A percentile compares a stretch with the other conserved stretches of the same genome.
These are phyloP conservation scores for Alternaria tenuissima DNA, from an alignment of 2,329 filamentous ascomycete genomes.

Conservation along the genomic window DNA sequence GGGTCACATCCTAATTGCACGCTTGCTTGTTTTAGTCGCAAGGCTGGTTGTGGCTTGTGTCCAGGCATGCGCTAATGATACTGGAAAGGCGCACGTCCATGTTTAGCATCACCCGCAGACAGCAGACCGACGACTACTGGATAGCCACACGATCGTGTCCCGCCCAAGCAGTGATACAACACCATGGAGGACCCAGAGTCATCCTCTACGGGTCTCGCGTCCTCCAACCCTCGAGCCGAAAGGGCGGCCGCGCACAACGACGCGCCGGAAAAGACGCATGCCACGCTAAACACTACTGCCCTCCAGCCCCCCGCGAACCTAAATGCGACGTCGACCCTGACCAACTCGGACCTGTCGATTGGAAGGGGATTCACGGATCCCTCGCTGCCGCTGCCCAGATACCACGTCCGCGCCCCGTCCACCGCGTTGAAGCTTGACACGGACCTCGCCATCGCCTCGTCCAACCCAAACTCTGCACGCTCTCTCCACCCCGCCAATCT, in stretches of 20 bases:
- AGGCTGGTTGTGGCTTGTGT: slow-evolving; percentile 7
- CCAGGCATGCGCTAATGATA: slow-evolving; percentile 18
- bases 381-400: slow-evolving; percentile 22
- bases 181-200: slow-evolving; percentile 44
- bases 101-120: slow-evolving; percentile 23
- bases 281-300: slow-evolving; percentile 13
- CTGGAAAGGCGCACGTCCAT: slow-evolving; percentile 25
- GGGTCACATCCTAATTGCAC: neutral
- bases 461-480: slow-evolving; percentile 26
- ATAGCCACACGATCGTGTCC: slow-evolving; percentile 23
- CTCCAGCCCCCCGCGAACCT: slow-evolving; percentile 26
- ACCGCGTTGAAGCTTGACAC: slow-evolving; percentile 37
- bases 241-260: slow-evolving; percentile 24
- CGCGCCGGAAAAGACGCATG: slow-evolving; percentile 7
- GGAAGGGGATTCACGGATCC: slow-evolving; percentile 14
- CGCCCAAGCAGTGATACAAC: slow-evolving; percentile 41
- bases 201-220: slow-evolving; percentile 30
- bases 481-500: slow-evolving; percentile 39
- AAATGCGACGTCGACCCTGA: slow-evolving; percentile 31
- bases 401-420: slow-evolving; percentile 37
- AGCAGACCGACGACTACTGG: slow-evolving; percentile 23
- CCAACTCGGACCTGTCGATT: slow-evolving; percentile 36
- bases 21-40: slow-evolving; percentile 5
- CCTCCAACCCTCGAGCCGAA: slow-evolving; percentile 27
- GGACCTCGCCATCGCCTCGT: slow-evolving; percentile 44